Evolutionary conservation across 1,284 basidiomycete genomes (phyloP), one percentile per base, ranked within the genome.

Genomic region (Wolfiporia cocos): DNA sequence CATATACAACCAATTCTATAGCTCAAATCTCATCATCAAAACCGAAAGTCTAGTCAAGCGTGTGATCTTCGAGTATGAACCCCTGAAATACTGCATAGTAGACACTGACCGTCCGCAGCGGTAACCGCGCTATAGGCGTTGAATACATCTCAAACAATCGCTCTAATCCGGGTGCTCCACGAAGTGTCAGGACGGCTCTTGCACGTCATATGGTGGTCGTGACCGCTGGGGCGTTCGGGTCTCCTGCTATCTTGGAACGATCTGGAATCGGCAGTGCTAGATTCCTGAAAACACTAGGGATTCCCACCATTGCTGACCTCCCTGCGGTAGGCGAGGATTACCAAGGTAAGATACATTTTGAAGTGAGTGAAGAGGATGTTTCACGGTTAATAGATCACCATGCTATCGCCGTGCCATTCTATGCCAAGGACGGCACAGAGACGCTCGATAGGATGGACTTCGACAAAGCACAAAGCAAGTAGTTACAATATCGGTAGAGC

Each of bases 261-360:
- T 63, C 61, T 1, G 61, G 61, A 0, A 57, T 63, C 17, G 61
- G 61, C 3, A 39, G 46, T 9, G 45, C 41, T 10, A 53, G 58
- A 0, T 50, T 78, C 4, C 56, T 82, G 10, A 52, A 65, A 32
- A 57, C 66, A 31, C 52, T 62, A 29, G 67, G 66, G 0, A 57
- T 82, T 18, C 29, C 49, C 14, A 58, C 64, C 7, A 22, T 70
- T 11, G 67, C 77, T 5, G 68, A 78, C 34, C 59, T 81, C 3
- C 71, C 74, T 18, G 75, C 76, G 2, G 79, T 83, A 0, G 80
- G 81, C 7, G 71, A 78, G 49, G 67, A 72, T 34, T 76, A 72
- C 42, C 66, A 70, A 52, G 77, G 77, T 71, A 11, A 23, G 2
- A n/a, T 3, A 12, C 22, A 28, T 4, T n/a, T n/a, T n/a, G n/a